Conservation (phyloP, 1,284 basidiomycete genomes). For the Ceratobasidium sp. region DNA sequence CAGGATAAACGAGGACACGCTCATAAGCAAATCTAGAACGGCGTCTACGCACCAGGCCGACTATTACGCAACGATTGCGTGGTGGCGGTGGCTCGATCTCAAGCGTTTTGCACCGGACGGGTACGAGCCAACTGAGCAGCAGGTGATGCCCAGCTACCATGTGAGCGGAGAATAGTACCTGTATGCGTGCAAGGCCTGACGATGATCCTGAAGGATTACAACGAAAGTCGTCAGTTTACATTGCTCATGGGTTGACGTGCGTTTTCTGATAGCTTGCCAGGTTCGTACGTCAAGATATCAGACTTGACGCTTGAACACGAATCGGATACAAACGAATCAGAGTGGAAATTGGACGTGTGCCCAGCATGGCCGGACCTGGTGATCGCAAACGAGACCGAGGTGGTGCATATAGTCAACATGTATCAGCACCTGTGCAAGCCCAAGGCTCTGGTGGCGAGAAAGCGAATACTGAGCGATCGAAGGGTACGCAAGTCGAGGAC, state of each 20-base stretch:
- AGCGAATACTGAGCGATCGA: neutral
- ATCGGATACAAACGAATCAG: neutral
- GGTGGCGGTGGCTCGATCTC: constrained; percentile 26
- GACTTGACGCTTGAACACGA: neutral
- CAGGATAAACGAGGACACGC: constrained; percentile 20
- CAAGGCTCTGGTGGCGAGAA: neutral
- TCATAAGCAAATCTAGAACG: neutral
- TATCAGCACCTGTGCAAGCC: neutral
- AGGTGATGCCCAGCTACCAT: constrained; percentile 23
- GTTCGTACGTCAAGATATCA: constrained; percentile 5
- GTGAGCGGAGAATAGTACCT: neutral
- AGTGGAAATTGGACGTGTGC: neutral
- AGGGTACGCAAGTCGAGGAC: neutral
- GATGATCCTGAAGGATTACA: constrained; percentile 14
- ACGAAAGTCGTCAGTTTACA: constrained; percentile 21
- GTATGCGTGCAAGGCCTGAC: neutral
- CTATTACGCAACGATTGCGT: neutral
- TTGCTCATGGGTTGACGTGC: neutral
- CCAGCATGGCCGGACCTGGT: neutral
- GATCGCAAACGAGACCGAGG: constrained; percentile 4
- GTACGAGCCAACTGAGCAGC: neutral
- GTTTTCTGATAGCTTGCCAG: neutral
- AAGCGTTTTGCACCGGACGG: constrained; percentile 20
- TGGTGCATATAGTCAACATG: constrained; percentile 17
- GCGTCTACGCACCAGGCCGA: neutral